These are phyloP conservation scores for Zoysia matrella DNA, from an alignment of 202 grass and related monocot genomes.

Conservation along the genomic window DNA sequence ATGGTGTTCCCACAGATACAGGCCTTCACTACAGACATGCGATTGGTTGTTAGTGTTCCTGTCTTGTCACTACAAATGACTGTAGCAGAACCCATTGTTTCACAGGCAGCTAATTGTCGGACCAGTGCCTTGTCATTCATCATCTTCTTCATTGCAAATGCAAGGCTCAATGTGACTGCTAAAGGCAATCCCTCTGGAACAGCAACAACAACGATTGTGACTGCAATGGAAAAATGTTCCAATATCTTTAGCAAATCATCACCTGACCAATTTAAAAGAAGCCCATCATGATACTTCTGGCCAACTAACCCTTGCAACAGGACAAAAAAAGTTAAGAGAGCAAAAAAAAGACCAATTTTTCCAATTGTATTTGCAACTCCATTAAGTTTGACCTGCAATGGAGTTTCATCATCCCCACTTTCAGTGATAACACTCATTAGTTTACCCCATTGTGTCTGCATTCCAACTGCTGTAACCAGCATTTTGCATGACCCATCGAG, in stretches of 20 bases:
- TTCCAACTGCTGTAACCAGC: constrained; percentile 83
- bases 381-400: constrained; percentile 77
- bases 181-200: constrained; percentile 95
- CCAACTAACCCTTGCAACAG: constrained; percentile 71
- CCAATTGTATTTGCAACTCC: constrained; percentile 93
- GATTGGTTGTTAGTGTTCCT: constrained; percentile 87
- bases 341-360: constrained; percentile 82
- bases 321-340: constrained; percentile 81
- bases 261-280: constrained; percentile 75
- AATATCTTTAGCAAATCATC: constrained; percentile 83
- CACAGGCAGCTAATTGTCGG: constrained; percentile 85
- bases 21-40: constrained; percentile 88
- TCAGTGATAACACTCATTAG: constrained; percentile 82
- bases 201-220: constrained; percentile 94
- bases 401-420: constrained; percentile 88
- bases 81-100: constrained; percentile 93
- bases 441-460: constrained; percentile 92
- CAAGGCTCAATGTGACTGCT: constrained; percentile 93
- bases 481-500: constrained; percentile 88
- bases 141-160: constrained; percentile 99
- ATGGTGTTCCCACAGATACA: constrained; percentile 61
- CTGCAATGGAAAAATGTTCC: constrained; percentile 87
- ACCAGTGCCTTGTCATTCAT: constrained; percentile 97
- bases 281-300: constrained; percentile 64
- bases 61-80: constrained; percentile 95